These are phyloP conservation scores for Cryptococcus sp. DNA, from an alignment of 1,284 basidiomycete genomes.

Conservation along the genomic window DNA sequence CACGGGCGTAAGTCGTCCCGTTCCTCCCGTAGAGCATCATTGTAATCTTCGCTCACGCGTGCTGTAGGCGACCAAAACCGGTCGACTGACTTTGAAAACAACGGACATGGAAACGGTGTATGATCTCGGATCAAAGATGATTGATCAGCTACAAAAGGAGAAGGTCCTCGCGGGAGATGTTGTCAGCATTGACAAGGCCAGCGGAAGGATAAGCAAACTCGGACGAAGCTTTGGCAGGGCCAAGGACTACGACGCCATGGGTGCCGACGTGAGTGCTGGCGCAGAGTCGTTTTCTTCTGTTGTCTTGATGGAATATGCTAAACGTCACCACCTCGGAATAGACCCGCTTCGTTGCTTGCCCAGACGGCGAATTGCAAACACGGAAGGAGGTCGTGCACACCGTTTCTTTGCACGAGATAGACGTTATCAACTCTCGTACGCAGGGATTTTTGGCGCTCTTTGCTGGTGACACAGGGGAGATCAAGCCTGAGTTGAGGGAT, in stretches of 20 bases:
- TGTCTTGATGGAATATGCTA: no score
- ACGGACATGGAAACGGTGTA: slow-evolving; percentile 99
- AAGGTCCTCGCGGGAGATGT: slow-evolving; percentile 97
- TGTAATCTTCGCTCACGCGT: not conserved
- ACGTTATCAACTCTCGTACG: slow-evolving; percentile 97
- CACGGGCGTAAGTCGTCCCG: slow-evolving; percentile 68
- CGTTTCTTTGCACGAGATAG: slow-evolving; percentile 96
- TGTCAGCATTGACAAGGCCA: slow-evolving; percentile 94
- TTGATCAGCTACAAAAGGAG: slow-evolving; percentile 93
- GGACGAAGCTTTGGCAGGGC: slow-evolving; percentile 94
- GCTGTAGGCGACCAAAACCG: slow-evolving; percentile 89
- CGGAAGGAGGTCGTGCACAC: slow-evolving; percentile 96
- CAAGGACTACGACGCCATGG: slow-evolving; percentile 98
- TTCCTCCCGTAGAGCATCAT: not conserved
- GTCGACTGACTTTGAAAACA: slow-evolving; percentile 95
- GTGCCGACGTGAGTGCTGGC: slow-evolving; percentile 78
- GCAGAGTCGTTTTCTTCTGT: no score
- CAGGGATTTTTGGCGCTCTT: slow-evolving; percentile 75
- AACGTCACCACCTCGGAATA: slow-evolving; percentile 43
- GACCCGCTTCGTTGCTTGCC: slow-evolving; percentile 98
- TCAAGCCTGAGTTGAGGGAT: slow-evolving; percentile 93
- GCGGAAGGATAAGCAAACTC: slow-evolving; percentile 95
- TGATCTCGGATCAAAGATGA: slow-evolving; percentile 99
- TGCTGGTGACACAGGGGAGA: slow-evolving; percentile 90
- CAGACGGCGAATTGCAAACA: slow-evolving; percentile 96